These are phyloP conservation scores for Russula emetica DNA, from an alignment of 768 basidiomycete species.

Conservation along the genomic window DNA sequence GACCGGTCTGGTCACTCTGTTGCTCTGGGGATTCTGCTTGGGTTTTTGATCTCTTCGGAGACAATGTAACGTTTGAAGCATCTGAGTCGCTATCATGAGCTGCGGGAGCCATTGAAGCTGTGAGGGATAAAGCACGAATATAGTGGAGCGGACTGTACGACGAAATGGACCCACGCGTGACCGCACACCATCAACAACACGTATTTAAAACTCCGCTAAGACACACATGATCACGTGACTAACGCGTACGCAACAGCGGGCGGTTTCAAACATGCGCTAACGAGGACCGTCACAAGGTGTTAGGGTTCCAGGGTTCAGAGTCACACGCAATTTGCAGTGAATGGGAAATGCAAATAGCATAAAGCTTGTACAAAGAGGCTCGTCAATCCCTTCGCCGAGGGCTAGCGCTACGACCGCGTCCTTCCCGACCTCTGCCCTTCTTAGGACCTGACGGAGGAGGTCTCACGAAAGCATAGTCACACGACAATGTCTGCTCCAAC, in stretches of 20 bases:
- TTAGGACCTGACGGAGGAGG: conserved; percentile 79
- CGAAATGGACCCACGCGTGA: neutral
- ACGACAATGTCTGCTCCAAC: conserved; percentile 81
- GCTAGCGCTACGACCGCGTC: conserved; percentile 71
- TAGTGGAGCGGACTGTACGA: neutral
- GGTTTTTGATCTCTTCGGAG: neutral
- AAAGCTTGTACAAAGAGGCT: conserved; percentile 14
- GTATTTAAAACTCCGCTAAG: conserved; percentile 6
- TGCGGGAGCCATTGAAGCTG: neutral
- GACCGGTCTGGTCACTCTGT: conserved; percentile 18
- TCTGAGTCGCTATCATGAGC: conserved; percentile 11
- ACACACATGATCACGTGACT: conserved; percentile 6
- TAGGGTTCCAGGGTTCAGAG: neutral
- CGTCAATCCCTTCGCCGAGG: conserved; percentile 49
- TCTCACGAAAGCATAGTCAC: conserved; percentile 90
- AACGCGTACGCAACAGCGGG: neutral
- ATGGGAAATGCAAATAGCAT: neutral
- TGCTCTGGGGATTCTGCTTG: conserved; percentile 11
- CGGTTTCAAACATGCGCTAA: no score
- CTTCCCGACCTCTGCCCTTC: conserved; percentile 65
- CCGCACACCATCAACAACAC: conserved; percentile 9
- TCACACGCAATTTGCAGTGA: neutral
- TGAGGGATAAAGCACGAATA: neutral
- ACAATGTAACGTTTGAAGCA: neutral
- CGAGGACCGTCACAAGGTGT: neutral